Conservation (phyloP, 2,329 filamentous ascomycete species). For the Hypoxylon sp. region DNA sequence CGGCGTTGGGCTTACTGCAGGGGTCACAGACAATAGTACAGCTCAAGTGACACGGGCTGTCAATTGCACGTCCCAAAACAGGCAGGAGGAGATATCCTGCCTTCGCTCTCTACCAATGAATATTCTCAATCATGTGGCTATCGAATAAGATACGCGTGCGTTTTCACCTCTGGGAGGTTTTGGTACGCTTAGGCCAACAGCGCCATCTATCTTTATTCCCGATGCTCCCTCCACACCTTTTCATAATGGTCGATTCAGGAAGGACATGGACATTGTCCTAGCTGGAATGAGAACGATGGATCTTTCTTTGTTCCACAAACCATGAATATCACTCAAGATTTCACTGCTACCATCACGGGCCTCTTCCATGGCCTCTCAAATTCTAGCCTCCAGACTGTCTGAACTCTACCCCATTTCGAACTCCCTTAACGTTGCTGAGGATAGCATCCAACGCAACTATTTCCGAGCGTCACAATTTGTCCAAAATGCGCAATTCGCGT, state of each 20-base stretch:
- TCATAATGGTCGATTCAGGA: neutral
- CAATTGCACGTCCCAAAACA: neutral
- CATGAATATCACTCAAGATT: neutral
- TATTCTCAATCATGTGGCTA: neutral
- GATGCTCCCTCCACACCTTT: neutral
- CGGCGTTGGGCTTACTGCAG: constrained; percentile 2
- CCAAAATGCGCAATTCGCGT: neutral
- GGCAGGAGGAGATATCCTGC: neutral
- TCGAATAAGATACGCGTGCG: neutral
- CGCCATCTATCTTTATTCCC: neutral
- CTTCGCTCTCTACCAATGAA: neutral
- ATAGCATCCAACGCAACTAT: neutral
- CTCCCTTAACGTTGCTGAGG: neutral
- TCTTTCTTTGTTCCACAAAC: neutral
- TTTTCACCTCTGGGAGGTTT: neutral
- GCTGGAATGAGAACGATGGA: constrained; percentile 1
- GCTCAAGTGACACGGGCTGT: neutral
- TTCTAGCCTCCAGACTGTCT: neutral
- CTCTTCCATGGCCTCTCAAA: neutral
- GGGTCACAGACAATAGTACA: constrained; percentile 1
- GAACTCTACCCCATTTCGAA: neutral
- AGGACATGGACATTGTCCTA: too few relatives aligned
- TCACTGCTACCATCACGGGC: neutral
- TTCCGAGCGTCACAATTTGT: neutral
- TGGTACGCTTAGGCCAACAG: neutral